Evolutionary conservation across 352 stramenopile species (phyloP), one percentile per base, ranked within the genome.

Genomic region (Globisporangium middletonii): DNA sequence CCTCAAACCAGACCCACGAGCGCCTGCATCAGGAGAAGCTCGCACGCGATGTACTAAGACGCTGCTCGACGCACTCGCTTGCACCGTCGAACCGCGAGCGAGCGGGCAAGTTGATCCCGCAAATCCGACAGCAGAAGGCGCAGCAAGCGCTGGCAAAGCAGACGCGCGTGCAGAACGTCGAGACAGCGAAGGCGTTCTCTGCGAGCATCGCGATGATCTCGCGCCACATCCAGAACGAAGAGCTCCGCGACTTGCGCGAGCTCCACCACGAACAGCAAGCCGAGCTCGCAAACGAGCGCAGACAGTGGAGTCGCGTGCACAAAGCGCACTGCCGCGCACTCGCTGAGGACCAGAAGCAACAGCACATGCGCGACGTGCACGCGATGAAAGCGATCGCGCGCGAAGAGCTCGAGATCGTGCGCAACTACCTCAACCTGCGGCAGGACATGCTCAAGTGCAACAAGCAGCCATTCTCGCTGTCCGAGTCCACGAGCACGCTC

Each of bases 131-230:
- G 44, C 59, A 64, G 13, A 65, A 83, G 43, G 62, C 64, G 12
- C 60, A 86, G 4, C 64, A 72, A 4, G 55, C 59, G 0, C 42
- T 65, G 15, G 60, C 19, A 42, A 75, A 83, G 59, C 66, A 68
- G 27, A 41, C 54, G 42, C 66, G 69, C 4, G 59, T 67, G 33
- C 71, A 85, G 44, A 71, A 73, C 30, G 45, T 62, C 9, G 77
- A 86, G 63, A 81, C 78, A 0, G 74, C 75, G n/a, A 74, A 69
- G 19, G 77, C 72, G 2, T 92, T 92, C 54, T 74, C 68, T 3
- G 59, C 78, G 38, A 88, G 78, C 59, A 72, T 92, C 19, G 79
- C 77, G 6, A 89, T 89, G 78, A 89, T 92, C 35, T 86, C 77
- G 23, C 77, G 78, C 2, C 79, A 91, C 50, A 73, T 87, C 1